Evolutionary conservation across 2,329 filamentous ascomycete genomes (phyloP).

Genomic region (Cladosporium sp.): DNA sequence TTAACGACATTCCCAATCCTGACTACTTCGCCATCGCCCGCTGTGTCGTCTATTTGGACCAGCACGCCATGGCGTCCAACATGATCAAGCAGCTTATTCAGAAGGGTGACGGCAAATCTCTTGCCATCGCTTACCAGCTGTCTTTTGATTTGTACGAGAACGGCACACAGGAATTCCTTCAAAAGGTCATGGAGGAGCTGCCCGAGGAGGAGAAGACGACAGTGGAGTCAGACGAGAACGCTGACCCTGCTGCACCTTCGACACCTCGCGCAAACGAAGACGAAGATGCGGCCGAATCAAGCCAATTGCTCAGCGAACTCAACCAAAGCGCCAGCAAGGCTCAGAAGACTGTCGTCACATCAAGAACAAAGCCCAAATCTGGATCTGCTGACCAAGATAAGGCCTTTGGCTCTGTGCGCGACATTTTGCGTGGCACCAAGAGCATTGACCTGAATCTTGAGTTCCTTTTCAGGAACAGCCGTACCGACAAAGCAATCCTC

Average conservation of each 20-base stretch:
- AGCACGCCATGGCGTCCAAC: slow-evolving; percentile 81
- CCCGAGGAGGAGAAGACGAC: slow-evolving; percentile 53
- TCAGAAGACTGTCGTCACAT: slow-evolving; percentile 48
- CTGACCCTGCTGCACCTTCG: slow-evolving; percentile 31
- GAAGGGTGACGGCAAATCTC: slow-evolving; percentile 71
- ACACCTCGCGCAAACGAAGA: slow-evolving; percentile 30
- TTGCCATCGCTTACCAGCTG: slow-evolving; percentile 91
- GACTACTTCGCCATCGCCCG: slow-evolving; percentile 98
- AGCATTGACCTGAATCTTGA: slow-evolving; percentile 93
- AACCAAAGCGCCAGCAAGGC: slow-evolving; percentile 50
- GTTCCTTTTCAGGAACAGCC: slow-evolving; percentile 94
- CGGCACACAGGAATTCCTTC: slow-evolving; percentile 92
- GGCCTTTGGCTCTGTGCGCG: slow-evolving; percentile 54
- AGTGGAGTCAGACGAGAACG: slow-evolving; percentile 34
- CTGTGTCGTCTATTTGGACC: slow-evolving; percentile 92
- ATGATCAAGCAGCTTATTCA: slow-evolving; percentile 80
- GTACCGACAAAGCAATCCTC: slow-evolving; percentile 82
- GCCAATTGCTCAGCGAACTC: slow-evolving; percentile 54
- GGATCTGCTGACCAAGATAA: slow-evolving; percentile 49
- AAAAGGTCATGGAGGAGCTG: slow-evolving; percentile 79
- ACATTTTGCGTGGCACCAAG: slow-evolving; percentile 79
- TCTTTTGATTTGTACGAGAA: slow-evolving; percentile 98
- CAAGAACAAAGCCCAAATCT: slow-evolving; percentile 39
- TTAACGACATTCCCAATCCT: slow-evolving; percentile 85
- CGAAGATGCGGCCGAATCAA: slow-evolving; percentile 53